Conservation (phyloP, 2,329 filamentous ascomycete species). For the Aureobasidium lini region DNA sequence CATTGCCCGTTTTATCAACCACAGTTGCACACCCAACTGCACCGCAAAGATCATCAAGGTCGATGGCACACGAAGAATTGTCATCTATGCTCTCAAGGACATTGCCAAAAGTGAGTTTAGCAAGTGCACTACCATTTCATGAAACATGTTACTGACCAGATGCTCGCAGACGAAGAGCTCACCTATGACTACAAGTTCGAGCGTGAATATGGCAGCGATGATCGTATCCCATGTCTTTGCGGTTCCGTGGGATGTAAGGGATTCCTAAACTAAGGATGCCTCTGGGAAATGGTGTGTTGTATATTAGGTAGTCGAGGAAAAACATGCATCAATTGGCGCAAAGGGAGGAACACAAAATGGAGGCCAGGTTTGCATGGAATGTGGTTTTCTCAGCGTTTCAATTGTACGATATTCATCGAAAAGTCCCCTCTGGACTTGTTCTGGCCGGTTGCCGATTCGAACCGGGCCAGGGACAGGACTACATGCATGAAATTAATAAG, state of each 20-base stretch:
- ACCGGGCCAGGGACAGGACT: neutral
- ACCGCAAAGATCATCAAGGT: conserved; percentile 99
- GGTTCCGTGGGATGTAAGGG: conserved; percentile 95
- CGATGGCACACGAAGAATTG: conserved; percentile 94
- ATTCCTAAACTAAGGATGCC: conserved; percentile 73
- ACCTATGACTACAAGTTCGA: conserved; percentile 99
- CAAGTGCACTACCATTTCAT: neutral
- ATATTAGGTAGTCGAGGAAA: neutral
- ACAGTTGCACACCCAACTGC: conserved; percentile 96
- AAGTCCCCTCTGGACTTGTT: neutral
- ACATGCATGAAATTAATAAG: neutral
- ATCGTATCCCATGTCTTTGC: conserved; percentile 95
- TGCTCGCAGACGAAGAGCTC: conserved; percentile 77
- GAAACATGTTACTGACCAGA: conserved; percentile 23
- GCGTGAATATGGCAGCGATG: conserved; percentile 86
- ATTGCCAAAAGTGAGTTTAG: conserved; percentile 80
- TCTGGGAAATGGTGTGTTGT: neutral
- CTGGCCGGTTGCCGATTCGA: neutral
- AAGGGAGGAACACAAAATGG: neutral
- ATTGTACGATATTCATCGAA: neutral
- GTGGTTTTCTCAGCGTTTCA: neutral
- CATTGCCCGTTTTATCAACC: conserved; percentile 97
- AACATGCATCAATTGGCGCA: conserved; percentile 1
- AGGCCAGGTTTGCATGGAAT: neutral
- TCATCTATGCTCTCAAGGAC: conserved; percentile 95